A percentile compares a stretch with the other conserved stretches of the same genome.
phyloP scores from a whole-genome alignment of 2,329 filamentous ascomycete species.

The Sporothrix pallida region DNA sequence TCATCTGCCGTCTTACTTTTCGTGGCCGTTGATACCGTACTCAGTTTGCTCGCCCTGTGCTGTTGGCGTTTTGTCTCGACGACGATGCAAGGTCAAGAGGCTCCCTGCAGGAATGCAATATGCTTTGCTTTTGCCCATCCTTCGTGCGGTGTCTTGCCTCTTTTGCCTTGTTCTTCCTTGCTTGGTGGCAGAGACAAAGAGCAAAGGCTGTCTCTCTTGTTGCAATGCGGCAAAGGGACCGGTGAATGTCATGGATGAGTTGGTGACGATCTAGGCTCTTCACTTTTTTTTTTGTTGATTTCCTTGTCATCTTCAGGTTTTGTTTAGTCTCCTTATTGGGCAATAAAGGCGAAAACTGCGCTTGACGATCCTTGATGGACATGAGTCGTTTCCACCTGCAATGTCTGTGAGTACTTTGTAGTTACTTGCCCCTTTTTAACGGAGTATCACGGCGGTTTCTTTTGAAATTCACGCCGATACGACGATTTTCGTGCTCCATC shows the following conservation, averaged over 20 bases:
- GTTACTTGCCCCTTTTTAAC: slow-evolving; percentile 1
- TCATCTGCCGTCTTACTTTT: slow-evolving; percentile 9
- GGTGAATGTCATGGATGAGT: not conserved
- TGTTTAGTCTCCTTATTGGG: slow-evolving; percentile 4
- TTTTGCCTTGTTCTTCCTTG: slow-evolving; percentile 16
- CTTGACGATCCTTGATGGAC: slow-evolving; percentile 22
- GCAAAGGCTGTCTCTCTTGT: not conserved
- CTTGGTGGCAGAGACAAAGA: not conserved
- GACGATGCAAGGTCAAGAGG: slow-evolving; percentile 4
- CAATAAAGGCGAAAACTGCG: not conserved
- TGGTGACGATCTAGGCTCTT: not conserved
- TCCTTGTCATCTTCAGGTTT: not conserved
- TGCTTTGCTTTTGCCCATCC: not conserved
- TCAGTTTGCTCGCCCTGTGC: not conserved
- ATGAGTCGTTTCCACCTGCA: slow-evolving; percentile 19
- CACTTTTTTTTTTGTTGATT: not conserved
- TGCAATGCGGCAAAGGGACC: slow-evolving; percentile 3
- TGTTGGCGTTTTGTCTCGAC: slow-evolving; percentile 8
- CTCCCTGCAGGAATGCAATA: slow-evolving; percentile 18
- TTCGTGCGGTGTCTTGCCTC: not conserved
- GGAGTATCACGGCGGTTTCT: not conserved
- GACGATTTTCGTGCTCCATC: slow-evolving; percentile 16
- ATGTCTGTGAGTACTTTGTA: not conserved
- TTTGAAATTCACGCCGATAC: slow-evolving; percentile 20
- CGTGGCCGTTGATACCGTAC: not conserved